These are phyloP conservation scores for Globisporangium parvum DNA, from an alignment of 352 stramenopile genomes.

Conservation along the genomic window DNA sequence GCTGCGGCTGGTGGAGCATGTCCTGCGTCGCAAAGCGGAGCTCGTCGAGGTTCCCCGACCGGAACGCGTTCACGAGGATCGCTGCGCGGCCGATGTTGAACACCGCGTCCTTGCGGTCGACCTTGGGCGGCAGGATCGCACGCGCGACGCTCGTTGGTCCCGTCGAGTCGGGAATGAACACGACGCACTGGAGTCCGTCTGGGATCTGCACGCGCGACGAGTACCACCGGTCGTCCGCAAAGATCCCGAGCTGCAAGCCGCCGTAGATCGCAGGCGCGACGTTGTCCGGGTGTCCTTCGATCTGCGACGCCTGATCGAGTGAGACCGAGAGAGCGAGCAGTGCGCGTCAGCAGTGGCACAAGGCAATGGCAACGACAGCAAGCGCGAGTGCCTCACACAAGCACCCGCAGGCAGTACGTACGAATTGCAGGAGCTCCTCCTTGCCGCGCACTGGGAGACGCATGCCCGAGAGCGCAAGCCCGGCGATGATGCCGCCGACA, in stretches of 20 bases:
- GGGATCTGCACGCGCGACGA: conserved; percentile 96
- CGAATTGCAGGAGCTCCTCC: conserved; percentile 96
- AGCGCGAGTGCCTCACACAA: neutral
- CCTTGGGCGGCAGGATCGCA: conserved; percentile 88
- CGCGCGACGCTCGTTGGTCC: conserved; percentile 91
- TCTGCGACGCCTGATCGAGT: conserved; percentile 77
- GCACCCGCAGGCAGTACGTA: conserved; percentile 12
- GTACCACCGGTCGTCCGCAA: conserved; percentile 94
- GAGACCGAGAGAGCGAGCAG: conserved; percentile 1
- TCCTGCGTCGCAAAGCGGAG: conserved; percentile 94
- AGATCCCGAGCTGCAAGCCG: conserved; percentile 94
- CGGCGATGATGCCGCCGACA: conserved; percentile 97
- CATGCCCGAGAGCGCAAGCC: conserved; percentile 96
- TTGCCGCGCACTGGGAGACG: conserved; percentile 79
- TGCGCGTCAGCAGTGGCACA: neutral
- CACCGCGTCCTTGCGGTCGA: conserved; percentile 91
- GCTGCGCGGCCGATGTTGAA: conserved; percentile 97
- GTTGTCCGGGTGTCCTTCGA: conserved; percentile 99
- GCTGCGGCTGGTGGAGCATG: conserved; percentile 95
- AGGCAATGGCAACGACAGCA: too few species aligned
- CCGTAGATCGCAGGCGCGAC: conserved; percentile 98
- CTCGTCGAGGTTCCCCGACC: conserved; percentile 95
- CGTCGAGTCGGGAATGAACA: conserved; percentile 98
- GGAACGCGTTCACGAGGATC: conserved; percentile 97
- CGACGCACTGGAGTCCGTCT: conserved; percentile 95